A percentile compares a stretch with the other conserved stretches of the same genome.
Conservation (phyloP, 1,284 basidiomycete species). For the Agaricales sp. region DNA sequence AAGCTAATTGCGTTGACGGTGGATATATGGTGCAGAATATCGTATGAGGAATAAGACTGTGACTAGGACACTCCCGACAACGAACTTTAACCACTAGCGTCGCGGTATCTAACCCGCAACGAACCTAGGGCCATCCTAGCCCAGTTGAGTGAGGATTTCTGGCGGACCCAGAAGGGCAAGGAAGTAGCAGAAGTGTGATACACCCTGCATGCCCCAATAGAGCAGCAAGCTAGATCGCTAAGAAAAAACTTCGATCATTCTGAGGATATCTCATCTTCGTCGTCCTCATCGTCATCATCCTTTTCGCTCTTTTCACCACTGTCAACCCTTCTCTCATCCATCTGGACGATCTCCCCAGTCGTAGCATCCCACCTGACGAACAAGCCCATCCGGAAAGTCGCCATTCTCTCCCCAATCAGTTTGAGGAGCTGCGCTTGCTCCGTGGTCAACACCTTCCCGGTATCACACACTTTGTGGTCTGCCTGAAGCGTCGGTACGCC, state of each 20-base stretch:
- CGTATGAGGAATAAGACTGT: too few species aligned
- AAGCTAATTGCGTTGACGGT: too few species aligned
- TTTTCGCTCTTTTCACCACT: conserved; percentile 24
- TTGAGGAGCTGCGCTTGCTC: conserved; percentile 89
- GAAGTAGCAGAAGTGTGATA: too few species aligned
- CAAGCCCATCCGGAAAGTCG: conserved; percentile 66
- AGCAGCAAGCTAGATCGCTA: too few species aligned
- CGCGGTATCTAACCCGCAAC: too few species aligned
- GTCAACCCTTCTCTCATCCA: conserved; percentile 33
- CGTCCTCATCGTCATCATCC: conserved; percentile 21
- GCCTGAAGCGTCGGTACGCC: conserved; percentile 82
- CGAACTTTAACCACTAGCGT: too few species aligned
- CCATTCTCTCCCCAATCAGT: conserved; percentile 81
- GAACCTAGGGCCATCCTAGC: too few species aligned
- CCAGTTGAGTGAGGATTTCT: too few species aligned
- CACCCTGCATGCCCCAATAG: too few species aligned
- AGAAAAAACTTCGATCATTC: background rate
- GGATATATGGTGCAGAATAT: too few species aligned
- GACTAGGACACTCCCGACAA: too few species aligned
- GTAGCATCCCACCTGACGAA: conserved; percentile 70
- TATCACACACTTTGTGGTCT: conserved; percentile 79
- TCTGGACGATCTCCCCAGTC: conserved; percentile 55
- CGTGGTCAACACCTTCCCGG: conserved; percentile 69
- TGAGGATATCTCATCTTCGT: conserved; percentile 23
- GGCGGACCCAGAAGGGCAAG: too few species aligned